Evolutionary conservation across 352 stramenopile species (phyloP).

Genomic region (Globisporangium paroecandrum): DNA sequence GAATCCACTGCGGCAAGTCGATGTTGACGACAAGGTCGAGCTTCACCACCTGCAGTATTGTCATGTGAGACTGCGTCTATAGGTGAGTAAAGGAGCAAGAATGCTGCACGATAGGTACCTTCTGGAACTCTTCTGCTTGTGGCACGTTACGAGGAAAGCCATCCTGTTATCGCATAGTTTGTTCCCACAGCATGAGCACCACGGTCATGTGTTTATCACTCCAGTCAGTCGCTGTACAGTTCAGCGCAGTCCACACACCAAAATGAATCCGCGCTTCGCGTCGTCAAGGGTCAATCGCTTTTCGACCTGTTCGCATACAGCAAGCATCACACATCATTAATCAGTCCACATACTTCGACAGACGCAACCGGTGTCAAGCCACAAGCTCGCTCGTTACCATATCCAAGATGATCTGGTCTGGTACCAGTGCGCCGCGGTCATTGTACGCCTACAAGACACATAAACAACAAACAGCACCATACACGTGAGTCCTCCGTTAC

Average conservation of each 20-base stretch:
- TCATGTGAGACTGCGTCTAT: background rate
- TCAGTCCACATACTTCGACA: background rate
- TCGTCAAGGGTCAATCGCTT: conserved; percentile 68
- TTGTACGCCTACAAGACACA: conserved; percentile 63
- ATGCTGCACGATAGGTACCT: conserved; percentile 18
- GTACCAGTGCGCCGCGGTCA: conserved; percentile 77
- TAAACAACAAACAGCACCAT: background rate
- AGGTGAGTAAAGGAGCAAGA: background rate
- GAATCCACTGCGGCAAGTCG: conserved; percentile 83
- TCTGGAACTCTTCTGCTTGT: conserved; percentile 82
- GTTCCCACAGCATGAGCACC: background rate
- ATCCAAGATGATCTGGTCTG: conserved; percentile 86
- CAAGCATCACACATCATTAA: background rate
- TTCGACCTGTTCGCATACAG: conserved; percentile 42
- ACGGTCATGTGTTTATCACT: background rate
- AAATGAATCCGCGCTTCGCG: conserved; percentile 77
- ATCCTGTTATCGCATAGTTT: conserved; percentile 35
- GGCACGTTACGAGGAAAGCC: conserved; percentile 88
- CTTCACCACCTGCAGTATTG: conserved; percentile 33
- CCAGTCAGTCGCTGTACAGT: background rate
- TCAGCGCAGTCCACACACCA: conserved; percentile 30
- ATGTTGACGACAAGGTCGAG: conserved; percentile 89
- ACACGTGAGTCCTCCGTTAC: background rate
- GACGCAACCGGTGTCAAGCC: background rate
- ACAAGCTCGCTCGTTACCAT: conserved; percentile 41